Conservation (phyloP, 208 protist species). For the Leptomonas pyrrhocoris region DNA sequence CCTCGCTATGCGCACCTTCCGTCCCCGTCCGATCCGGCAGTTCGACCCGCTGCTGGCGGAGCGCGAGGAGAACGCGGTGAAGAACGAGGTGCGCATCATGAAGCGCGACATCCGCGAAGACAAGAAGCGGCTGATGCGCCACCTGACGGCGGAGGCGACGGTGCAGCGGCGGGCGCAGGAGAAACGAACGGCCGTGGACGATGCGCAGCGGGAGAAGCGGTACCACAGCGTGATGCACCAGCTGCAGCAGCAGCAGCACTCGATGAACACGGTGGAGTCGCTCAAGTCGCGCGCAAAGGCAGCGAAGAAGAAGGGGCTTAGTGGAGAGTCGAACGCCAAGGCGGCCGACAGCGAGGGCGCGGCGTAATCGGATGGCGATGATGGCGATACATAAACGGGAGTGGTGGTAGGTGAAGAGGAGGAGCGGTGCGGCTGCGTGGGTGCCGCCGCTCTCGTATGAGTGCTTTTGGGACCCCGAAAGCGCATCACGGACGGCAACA, state of each 20-base stretch:
- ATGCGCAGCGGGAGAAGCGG: constrained; percentile 58
- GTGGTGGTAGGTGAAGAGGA: no score
- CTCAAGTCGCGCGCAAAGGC: constrained; percentile 66
- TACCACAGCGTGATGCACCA: constrained; percentile 79
- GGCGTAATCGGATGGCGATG: not conserved
- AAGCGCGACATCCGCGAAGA: constrained; percentile 83
- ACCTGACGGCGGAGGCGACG: constrained; percentile 78
- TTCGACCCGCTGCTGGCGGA: constrained; percentile 84
- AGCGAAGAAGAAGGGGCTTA: constrained; percentile 69
- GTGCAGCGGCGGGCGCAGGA: constrained; percentile 78
- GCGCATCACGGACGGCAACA: no score
- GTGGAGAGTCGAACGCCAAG: constrained; percentile 39
- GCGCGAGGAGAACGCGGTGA: constrained; percentile 51
- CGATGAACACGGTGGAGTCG: constrained; percentile 88
- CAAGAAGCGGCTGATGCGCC: constrained; percentile 84
- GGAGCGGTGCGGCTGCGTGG: not conserved
- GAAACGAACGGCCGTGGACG: constrained; percentile 42
- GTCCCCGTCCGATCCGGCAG: constrained; percentile 79
- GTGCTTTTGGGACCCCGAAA: no score
- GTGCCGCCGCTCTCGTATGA: no score
- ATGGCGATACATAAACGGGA: no score
- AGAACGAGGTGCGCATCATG: constrained; percentile 69
- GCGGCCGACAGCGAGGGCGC: constrained; percentile 20
- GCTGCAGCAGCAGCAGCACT: constrained; percentile 86
- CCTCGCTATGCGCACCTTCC: constrained; percentile 85